These are phyloP conservation scores for Picochlorum sp. DNA, from an alignment of 139 green algal species.

Conservation along the genomic window DNA sequence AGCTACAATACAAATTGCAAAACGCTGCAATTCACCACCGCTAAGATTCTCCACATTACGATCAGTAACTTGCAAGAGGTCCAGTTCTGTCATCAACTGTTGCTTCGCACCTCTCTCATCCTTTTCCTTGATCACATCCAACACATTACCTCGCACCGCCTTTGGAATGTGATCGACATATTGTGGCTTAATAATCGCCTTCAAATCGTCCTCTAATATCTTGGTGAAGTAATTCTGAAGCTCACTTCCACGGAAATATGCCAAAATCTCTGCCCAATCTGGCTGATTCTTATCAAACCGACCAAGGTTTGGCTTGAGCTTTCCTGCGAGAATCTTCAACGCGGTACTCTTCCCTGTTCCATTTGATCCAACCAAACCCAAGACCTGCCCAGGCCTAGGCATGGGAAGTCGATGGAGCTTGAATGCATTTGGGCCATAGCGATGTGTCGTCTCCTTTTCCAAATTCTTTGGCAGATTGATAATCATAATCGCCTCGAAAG, in stretches of 20 bases:
- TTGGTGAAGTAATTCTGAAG: constrained; percentile 97
- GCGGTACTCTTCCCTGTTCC: constrained; percentile 98
- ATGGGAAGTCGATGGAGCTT: constrained; percentile 95
- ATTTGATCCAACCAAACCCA: constrained; percentile 97
- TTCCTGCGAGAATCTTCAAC: constrained; percentile 94
- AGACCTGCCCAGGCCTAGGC: constrained; percentile 86
- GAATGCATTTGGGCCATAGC: constrained; percentile 98
- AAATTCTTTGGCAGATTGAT: constrained; percentile 99
- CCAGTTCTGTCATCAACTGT: constrained; percentile 41
- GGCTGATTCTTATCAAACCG: constrained; percentile 70
- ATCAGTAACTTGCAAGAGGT: constrained; percentile 68
- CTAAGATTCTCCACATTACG: constrained; percentile 92
- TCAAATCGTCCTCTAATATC: constrained; percentile 95
- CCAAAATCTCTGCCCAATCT: constrained; percentile 97
- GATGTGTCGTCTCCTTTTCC: constrained; percentile 92
- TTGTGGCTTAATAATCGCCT: constrained; percentile 88
- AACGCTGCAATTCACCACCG: constrained; percentile 95
- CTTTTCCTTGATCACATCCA: constrained; percentile 68
- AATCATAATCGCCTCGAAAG: constrained; percentile 98
- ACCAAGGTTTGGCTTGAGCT: constrained; percentile 98
- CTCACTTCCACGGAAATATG: constrained; percentile 93
- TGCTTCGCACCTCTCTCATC: constrained; percentile 65
- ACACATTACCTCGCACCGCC: constrained; percentile 83
- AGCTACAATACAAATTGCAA: constrained; percentile 93
- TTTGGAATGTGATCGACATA: constrained; percentile 98